Evolutionary conservation across 192 early-diverging fungal species (phyloP).

Genomic region (Rhizophlyctis rosea): DNA sequence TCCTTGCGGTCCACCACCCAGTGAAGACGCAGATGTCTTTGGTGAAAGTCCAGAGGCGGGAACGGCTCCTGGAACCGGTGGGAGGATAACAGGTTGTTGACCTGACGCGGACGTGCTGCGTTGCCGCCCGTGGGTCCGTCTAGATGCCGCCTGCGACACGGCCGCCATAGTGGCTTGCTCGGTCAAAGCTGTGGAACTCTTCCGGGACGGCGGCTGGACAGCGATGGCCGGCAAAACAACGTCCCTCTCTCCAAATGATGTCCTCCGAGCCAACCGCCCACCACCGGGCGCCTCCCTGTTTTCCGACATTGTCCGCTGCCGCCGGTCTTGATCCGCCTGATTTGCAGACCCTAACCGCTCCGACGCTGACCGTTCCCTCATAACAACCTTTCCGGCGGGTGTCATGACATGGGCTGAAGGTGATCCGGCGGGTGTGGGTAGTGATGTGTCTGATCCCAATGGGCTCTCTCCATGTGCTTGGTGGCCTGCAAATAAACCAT

Average conservation of each 20-base stretch:
- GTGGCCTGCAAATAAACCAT: too few relatives aligned
- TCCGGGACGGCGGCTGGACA: constrained; percentile 4
- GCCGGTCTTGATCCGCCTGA: constrained; percentile 1
- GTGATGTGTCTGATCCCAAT: too few relatives aligned
- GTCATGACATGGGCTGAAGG: too few relatives aligned
- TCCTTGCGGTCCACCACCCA: neutral
- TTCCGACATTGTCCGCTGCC: constrained; percentile 9
- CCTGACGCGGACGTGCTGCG: constrained; percentile 12
- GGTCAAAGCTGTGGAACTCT: neutral
- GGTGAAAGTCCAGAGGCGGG: constrained; percentile 6
- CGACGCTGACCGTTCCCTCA: constrained; percentile 4
- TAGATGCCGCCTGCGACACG: too few relatives aligned
- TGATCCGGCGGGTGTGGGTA: too few relatives aligned
- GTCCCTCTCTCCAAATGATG: neutral
- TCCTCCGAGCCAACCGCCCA: too few relatives aligned
- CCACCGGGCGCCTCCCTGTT: neutral
- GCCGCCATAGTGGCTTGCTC: too few relatives aligned
- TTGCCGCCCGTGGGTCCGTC: constrained; percentile 5
- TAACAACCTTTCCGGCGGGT: too few relatives aligned
- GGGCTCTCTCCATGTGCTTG: too few relatives aligned
- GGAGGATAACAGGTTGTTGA: constrained; percentile 14
- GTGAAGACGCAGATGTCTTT: constrained; percentile 3
- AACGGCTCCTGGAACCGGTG: constrained; percentile 12
- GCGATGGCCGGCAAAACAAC: neutral
- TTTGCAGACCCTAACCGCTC: constrained; percentile 3